phyloP scores from a whole-genome alignment of 139 green algal genomes.

The Chlamydomonas urium region DNA sequence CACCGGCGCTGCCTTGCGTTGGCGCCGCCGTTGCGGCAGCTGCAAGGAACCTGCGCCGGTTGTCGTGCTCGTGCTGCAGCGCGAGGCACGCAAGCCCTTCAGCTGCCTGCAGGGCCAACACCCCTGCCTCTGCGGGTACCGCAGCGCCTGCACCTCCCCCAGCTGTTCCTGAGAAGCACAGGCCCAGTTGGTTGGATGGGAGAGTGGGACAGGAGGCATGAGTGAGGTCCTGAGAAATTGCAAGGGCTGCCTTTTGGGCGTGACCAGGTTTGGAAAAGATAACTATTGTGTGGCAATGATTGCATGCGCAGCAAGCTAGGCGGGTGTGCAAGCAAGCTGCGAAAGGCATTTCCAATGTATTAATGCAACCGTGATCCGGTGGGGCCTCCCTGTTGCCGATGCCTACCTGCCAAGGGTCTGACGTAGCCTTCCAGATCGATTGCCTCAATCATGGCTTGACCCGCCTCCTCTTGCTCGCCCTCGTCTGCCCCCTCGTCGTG shows the following conservation, averaged over 20 bases:
- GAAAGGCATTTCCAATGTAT: too few species aligned
- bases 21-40: background rate
- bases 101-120: slow-evolving; percentile 1
- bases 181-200: too few species aligned
- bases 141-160: background rate
- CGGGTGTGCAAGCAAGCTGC: too few species aligned
- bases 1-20: background rate
- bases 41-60: slow-evolving; percentile 18
- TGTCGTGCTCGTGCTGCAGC: slow-evolving; percentile 23
- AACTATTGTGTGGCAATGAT: too few species aligned
- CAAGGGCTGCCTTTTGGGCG: too few species aligned
- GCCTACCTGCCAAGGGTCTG: background rate
- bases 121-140: background rate
- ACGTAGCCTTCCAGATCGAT: background rate
- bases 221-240: too few species aligned
- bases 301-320: too few species aligned
- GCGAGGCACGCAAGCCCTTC: slow-evolving; percentile 17
- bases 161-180: too few species aligned
- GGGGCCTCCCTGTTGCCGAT: slow-evolving; percentile 9
- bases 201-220: too few species aligned
- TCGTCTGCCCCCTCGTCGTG: background rate
- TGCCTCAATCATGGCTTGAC: background rate
- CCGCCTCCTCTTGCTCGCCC: background rate
- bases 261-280: too few species aligned
- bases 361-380: too few species aligned